These are phyloP conservation scores for Backusella tarrabulga DNA, from an alignment of 192 early-diverging fungal genomes.

Conservation along the genomic window DNA sequence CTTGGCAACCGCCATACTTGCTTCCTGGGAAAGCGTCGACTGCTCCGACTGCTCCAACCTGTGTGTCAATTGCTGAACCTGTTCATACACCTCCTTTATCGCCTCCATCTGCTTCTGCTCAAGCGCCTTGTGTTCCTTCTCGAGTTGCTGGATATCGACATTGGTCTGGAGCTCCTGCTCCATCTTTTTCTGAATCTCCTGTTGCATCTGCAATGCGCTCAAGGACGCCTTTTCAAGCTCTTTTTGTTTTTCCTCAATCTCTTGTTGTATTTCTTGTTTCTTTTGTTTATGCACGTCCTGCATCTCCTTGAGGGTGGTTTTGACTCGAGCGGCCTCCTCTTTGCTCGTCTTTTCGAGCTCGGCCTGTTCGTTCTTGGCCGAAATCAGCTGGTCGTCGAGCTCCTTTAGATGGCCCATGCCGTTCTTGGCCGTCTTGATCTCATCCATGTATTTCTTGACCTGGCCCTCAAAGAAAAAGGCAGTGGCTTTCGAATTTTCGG, in stretches of 20 bases:
- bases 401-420: slow-evolving; percentile 33
- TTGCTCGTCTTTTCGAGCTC: slow-evolving; percentile 15
- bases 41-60: slow-evolving; percentile 5
- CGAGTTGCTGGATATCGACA: slow-evolving; percentile 1
- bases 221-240: slow-evolving; percentile 22
- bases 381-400: slow-evolving; percentile 31
- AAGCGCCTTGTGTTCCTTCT: slow-evolving; percentile 3
- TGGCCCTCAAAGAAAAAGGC: slow-evolving; percentile 42
- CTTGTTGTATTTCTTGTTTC: slow-evolving; percentile 15
- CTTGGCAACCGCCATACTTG: slow-evolving; percentile 11
- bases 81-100: slow-evolving; percentile 10
- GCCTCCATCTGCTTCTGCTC: slow-evolving; percentile 16
- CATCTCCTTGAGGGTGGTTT: slow-evolving; percentile 10
- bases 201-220: slow-evolving; percentile 19
- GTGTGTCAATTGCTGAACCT: slow-evolving; percentile 3
- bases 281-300: slow-evolving; percentile 23
- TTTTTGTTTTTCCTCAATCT: slow-evolving; percentile 19
- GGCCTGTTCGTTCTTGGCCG: slow-evolving; percentile 28
- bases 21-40: slow-evolving; percentile 8
- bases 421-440: slow-evolving; percentile 32
- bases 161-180: slow-evolving; percentile 1
- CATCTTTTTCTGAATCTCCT: slow-evolving; percentile 18
- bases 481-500: slow-evolving; percentile 38
- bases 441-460: slow-evolving; percentile 37
- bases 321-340: slow-evolving; percentile 22